phyloP scores from a whole-genome alignment of 441 rosid species.

The Adansonia rubrostipa region DNA sequence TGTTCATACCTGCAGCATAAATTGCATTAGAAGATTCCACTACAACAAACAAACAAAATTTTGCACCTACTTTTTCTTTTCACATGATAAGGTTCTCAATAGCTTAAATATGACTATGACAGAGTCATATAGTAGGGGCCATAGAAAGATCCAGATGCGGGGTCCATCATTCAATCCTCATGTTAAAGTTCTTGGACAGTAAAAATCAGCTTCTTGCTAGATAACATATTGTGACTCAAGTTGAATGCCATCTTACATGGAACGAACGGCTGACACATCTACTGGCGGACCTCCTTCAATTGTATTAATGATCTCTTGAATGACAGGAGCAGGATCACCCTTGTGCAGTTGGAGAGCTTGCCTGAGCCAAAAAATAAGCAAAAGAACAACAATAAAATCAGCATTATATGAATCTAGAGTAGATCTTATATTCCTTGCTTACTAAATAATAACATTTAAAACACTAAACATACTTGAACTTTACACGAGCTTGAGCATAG shows the following conservation, averaged over 20 bases:
- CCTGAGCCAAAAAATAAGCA: conserved; percentile 52
- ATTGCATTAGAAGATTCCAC: conserved; percentile 28
- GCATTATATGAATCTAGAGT: conserved; percentile 14
- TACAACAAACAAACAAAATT: conserved; percentile 17
- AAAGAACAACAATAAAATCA: conserved; percentile 20
- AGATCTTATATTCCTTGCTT: background rate
- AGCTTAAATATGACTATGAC: background rate
- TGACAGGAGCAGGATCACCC: conserved; percentile 73
- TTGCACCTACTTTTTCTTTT: background rate
- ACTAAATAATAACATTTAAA: background rate
- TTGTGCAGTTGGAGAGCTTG: conserved; percentile 90
- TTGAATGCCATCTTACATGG: conserved; percentile 69
- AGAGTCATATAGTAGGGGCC: background rate
- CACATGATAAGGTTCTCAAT: conserved; percentile 16
- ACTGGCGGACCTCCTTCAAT: conserved; percentile 98
- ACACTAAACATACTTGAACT: conserved; percentile 73
- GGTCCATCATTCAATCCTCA: conserved; percentile 7
- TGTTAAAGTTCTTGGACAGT: conserved; percentile 5
- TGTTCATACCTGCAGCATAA: conserved; percentile 84
- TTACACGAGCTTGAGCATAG: conserved; percentile 93
- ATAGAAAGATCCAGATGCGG: background rate
- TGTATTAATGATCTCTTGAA: conserved; percentile 88
- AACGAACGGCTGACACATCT: conserved; percentile 90
- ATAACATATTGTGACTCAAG: conserved; percentile 10
- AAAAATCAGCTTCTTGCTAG: conserved; percentile 19